Base-by-base conservation (phyloP, 495 filamentous ascomycete genomes). In the Talaromyces nanjingensis region DNA sequence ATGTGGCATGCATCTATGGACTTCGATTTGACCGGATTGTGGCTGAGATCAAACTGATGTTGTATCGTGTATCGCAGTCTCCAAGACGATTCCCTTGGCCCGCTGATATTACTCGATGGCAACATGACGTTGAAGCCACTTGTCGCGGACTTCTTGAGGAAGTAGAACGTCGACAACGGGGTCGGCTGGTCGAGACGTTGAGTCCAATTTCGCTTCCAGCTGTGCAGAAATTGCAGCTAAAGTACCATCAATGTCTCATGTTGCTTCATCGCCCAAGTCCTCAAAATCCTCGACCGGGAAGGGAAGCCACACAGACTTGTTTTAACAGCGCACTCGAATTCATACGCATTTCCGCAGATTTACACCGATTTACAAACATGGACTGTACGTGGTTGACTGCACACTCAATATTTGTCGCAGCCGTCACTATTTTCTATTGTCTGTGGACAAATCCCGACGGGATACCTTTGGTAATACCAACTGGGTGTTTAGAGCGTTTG, bases 21-120 rank as follows among this genome's bases (percentile, higher is more conserved):
- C 14, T 59, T 1, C 57, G 57, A 1, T 59, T 59, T 20, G 57
- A 59, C 27, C 27, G 57, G 18, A 59, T 59, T 39, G 57, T 59
- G 9, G 57, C 57, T 12, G 57, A 59, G 27, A 59, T 59, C 31
- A 59, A 59, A 18, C 18, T 59, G 29, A 59, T 59, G 57, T 12
- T 59, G 1, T 59, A 59, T 24, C 57, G 57, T 1, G 57, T 59
- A 14, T 11, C 57, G 1, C 57, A 29, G 4, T 59, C 57, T 1
- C 27, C 57, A 59, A 6, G n/a, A 2, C 29, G 57, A 20, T 59
- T 59, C 31, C 57, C 57, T 14, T 59, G 57, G 57, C 57, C 57
- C 1, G 5, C n/a, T 2, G n/a, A 59, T 39, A 11, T 59, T 20
- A 2, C 29, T n/a, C 9, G 14, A 27, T 59, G 57, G 57, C 57